These are phyloP conservation scores for Lepidium campestre DNA, from an alignment of 441 rosid genomes.

Conservation along the genomic window DNA sequence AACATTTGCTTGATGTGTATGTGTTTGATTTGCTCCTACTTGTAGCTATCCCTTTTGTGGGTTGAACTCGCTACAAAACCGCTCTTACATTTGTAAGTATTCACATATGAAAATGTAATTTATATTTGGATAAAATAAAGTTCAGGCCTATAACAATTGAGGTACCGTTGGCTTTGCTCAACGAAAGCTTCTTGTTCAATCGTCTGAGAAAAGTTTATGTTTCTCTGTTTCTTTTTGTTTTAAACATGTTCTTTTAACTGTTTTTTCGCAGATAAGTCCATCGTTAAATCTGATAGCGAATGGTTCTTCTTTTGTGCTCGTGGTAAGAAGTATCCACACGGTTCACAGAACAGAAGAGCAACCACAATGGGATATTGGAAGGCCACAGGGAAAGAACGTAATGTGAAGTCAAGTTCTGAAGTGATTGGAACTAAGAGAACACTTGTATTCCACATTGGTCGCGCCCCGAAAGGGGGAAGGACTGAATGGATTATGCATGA, in stretches of 20 bases:
- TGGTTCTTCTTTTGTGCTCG: slow-evolving; percentile 89
- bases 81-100: slow-evolving; percentile 11
- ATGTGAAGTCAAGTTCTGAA: slow-evolving; percentile 48
- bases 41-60: neutral
- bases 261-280: slow-evolving; percentile 42
- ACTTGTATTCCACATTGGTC: slow-evolving; percentile 76
- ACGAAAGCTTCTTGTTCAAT: neutral
- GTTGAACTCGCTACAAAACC: neutral
- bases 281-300: slow-evolving; percentile 58
- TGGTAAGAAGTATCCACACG: slow-evolving; percentile 83
- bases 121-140: neutral
- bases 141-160: neutral
- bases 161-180: neutral
- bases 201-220: neutral
- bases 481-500: slow-evolving; percentile 92
- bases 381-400: slow-evolving; percentile 91
- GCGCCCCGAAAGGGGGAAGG: slow-evolving; percentile 85
- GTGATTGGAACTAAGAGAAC: slow-evolving; percentile 85
- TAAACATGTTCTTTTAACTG: neutral
- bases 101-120: neutral
- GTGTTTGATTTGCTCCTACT: neutral
- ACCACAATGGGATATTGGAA: slow-evolving; percentile 86
- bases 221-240: neutral
- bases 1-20: neutral
- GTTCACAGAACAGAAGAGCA: slow-evolving; percentile 75